Conservation (phyloP, 768 basidiomycete genomes). For the Agaricus blazei region DNA sequence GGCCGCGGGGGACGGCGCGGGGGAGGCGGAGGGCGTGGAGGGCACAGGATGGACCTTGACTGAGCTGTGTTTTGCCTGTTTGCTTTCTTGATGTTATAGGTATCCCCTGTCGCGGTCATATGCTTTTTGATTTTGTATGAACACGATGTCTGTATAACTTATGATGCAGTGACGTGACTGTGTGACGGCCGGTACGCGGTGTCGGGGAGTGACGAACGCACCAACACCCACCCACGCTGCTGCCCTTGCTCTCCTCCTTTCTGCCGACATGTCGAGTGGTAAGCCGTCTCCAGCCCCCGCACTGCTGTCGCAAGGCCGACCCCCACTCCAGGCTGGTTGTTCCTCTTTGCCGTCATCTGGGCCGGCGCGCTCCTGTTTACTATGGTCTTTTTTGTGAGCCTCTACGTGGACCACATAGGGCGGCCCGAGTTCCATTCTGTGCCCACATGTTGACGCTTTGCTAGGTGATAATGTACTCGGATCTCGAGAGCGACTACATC, state of each 20-base stretch:
- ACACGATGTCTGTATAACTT: constrained; percentile 2
- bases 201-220: no score
- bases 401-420: neutral
- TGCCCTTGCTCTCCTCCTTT: no score
- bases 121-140: constrained; percentile 4
- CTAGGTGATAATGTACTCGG: constrained; percentile 99
- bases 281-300: neutral
- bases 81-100: constrained; percentile 12
- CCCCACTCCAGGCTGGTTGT: constrained; percentile 74
- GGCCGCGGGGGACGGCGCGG: constrained; percentile 32
- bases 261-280: constrained; percentile 7
- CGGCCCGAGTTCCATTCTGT: neutral
- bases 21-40: constrained; percentile 30
- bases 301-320: no score
- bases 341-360: constrained; percentile 91
- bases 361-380: constrained; percentile 92
- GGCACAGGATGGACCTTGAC: constrained; percentile 50
- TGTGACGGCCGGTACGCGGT: neutral
- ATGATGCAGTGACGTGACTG: neutral
- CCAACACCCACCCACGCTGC: no score
- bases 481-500: constrained; percentile 98
- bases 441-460: neutral
- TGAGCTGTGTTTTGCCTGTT: constrained; percentile 20
- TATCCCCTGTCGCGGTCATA: neutral
- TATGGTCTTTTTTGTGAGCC: constrained; percentile 96